Evolutionary conservation across 2,329 filamentous ascomycete genomes (phyloP).

Genomic region (Zymoseptoria brevis): DNA sequence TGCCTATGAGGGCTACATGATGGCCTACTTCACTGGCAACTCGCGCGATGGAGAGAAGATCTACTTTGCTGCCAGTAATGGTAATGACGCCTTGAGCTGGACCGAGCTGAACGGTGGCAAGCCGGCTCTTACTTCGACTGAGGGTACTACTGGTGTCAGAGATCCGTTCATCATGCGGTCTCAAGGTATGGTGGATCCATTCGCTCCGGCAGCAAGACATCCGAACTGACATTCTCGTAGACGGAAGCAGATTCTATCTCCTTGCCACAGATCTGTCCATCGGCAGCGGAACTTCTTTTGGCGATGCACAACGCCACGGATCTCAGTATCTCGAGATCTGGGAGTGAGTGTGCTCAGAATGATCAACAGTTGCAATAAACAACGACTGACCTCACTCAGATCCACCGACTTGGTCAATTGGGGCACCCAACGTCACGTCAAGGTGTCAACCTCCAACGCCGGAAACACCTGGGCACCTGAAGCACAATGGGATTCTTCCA

Average conservation of each 20-base stretch:
- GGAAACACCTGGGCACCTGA: conserved; percentile 52
- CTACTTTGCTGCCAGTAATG: conserved; percentile 45
- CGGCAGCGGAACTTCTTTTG: conserved; percentile 48
- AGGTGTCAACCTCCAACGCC: conserved; percentile 42
- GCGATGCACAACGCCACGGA: conserved; percentile 39
- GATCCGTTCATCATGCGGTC: conserved; percentile 49
- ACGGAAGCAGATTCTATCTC: conserved; percentile 46
- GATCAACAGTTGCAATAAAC: too few species aligned
- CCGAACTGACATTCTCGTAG: conserved; percentile 12
- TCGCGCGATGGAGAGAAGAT: conserved; percentile 44
- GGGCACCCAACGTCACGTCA: conserved; percentile 44
- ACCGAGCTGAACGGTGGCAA: conserved; percentile 42
- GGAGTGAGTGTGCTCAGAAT: too few species aligned
- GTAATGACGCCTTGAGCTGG: conserved; percentile 48
- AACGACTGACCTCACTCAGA: too few species aligned
- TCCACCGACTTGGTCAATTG: conserved; percentile 44
- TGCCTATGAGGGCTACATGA: conserved; percentile 38
- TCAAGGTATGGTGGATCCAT: conserved; percentile 6
- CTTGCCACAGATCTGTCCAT: conserved; percentile 49
- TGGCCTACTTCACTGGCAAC: conserved; percentile 46
- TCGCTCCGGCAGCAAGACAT: background rate
- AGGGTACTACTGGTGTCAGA: conserved; percentile 44
- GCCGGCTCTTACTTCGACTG: conserved; percentile 39
- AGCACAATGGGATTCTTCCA: conserved; percentile 45
- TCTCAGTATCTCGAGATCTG: conserved; percentile 48